Percentiles rank a stretch among this genome's conserved stretches.
These are phyloP conservation scores for Lentinula raphanica DNA, from an alignment of 768 basidiomycete genomes.

Conservation along the genomic window DNA sequence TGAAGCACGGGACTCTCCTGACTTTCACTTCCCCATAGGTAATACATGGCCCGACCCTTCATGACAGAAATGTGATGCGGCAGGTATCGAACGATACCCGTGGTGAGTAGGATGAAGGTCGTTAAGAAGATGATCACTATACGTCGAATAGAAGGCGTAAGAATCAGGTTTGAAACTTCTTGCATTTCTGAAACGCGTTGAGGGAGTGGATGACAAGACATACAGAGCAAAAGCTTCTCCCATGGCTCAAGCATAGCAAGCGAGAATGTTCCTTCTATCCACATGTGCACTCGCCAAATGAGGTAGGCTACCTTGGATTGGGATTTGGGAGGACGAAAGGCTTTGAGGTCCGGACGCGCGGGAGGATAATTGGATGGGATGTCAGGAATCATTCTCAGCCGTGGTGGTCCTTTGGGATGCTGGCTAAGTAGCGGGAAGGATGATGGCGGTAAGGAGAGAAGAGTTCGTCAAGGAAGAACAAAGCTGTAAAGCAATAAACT, in stretches of 20 bases:
- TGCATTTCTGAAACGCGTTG: not conserved
- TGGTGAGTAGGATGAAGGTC: slow-evolving; percentile 39
- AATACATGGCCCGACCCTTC: slow-evolving; percentile 51
- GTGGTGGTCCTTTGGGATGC: no score
- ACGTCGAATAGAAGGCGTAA: slow-evolving; percentile 4
- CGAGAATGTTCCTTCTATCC: slow-evolving; percentile 56
- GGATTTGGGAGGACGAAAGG: slow-evolving; percentile 12
- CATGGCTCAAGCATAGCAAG: slow-evolving; percentile 60
- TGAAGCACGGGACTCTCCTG: slow-evolving; percentile 20
- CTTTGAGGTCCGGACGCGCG: slow-evolving; percentile 11
- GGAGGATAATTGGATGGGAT: not conserved
- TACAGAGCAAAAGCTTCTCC: slow-evolving; percentile 61
- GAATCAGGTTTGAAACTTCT: no score
- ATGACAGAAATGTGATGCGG: slow-evolving; percentile 54
- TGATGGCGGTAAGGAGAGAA: no score
- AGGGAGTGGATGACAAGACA: slow-evolving; percentile 20
- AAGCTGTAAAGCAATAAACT: no score
- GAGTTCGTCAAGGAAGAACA: no score
- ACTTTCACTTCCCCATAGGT: slow-evolving; percentile 51
- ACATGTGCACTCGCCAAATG: slow-evolving; percentile 50
- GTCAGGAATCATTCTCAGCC: slow-evolving; percentile 7
- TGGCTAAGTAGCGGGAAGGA: no score
- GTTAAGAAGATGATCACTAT: slow-evolving; percentile 37
- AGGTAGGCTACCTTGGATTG: slow-evolving; percentile 12
- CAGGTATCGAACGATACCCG: slow-evolving; percentile 50